Percentiles rank a stretch among this genome's conserved stretches.
These are phyloP conservation scores for Zizania latifolia DNA, from an alignment of 176 grass and related monocot genomes.

Conservation along the genomic window DNA sequence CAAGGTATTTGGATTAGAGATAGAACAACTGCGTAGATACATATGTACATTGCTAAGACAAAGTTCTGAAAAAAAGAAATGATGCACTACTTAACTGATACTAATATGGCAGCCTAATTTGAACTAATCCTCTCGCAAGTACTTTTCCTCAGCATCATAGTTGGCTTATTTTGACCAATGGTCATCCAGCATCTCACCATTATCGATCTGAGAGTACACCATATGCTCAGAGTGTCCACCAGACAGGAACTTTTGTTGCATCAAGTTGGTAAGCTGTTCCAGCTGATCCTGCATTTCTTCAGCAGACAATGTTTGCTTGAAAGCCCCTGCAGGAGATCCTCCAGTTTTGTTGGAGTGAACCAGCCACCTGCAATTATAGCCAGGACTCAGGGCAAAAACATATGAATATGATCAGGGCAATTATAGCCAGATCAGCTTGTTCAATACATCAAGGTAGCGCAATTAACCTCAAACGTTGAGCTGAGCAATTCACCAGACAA, in stretches of 20 bases:
- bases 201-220: slow-evolving; percentile 74
- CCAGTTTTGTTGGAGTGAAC: background rate
- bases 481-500: no score
- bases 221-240: slow-evolving; percentile 59
- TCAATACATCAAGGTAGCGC: no score
- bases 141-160: slow-evolving; percentile 75
- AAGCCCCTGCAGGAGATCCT: background rate
- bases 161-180: slow-evolving; percentile 85
- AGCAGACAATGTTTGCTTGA: slow-evolving; percentile 30
- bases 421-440: no score
- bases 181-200: slow-evolving; percentile 78
- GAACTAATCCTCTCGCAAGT: slow-evolving; percentile 67
- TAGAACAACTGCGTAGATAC: background rate
- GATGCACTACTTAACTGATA: background rate
- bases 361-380: slow-evolving; percentile 25
- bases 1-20: background rate
- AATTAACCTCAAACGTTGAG: no score
- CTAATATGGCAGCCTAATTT: background rate
- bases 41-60: slow-evolving; percentile 4
- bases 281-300: slow-evolving; percentile 81
- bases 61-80: background rate
- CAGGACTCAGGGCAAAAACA: no score
- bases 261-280: slow-evolving; percentile 69
- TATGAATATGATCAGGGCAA: no score
- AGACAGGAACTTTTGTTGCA: slow-evolving; percentile 82